These are phyloP conservation scores for Colletotrichum tropicicola DNA, from an alignment of 2,329 filamentous ascomycete genomes.

Conservation along the genomic window DNA sequence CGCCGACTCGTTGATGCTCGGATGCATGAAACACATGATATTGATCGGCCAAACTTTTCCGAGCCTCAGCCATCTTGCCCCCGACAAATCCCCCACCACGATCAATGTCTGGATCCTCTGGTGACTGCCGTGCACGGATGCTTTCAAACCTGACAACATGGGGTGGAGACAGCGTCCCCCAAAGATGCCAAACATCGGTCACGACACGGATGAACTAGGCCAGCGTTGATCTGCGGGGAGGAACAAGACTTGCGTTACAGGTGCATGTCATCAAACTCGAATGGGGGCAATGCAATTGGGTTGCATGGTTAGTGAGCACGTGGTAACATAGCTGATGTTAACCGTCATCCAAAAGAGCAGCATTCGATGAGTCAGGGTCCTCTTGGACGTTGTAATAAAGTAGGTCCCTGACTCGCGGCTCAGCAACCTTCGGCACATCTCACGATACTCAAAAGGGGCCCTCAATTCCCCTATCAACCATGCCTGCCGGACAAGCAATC, in stretches of 20 bases:
- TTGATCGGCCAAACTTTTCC: no score
- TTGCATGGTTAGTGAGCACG: no score
- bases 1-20: no score
- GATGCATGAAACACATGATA: no score
- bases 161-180: neutral
- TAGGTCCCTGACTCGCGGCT: neutral
- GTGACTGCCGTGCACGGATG: neutral
- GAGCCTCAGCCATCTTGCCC: no score
- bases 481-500: neutral
- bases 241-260: neutral
- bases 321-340: neutral
- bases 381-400: neutral
- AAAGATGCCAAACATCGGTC: neutral
- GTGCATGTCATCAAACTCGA: neutral
- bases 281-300: neutral
- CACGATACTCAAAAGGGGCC: neutral
- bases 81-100: no score
- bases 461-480: no score
- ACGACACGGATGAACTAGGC: neutral
- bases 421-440: neutral
- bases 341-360: neutral
- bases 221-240: neutral
- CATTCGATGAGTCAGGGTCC: neutral
- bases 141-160: neutral
- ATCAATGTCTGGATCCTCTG: no score